Percentiles rank a stretch among this genome's conserved stretches.
Conservation (phyloP, 2,329 filamentous ascomycete genomes). For the Herpotrichia juniperi region DNA sequence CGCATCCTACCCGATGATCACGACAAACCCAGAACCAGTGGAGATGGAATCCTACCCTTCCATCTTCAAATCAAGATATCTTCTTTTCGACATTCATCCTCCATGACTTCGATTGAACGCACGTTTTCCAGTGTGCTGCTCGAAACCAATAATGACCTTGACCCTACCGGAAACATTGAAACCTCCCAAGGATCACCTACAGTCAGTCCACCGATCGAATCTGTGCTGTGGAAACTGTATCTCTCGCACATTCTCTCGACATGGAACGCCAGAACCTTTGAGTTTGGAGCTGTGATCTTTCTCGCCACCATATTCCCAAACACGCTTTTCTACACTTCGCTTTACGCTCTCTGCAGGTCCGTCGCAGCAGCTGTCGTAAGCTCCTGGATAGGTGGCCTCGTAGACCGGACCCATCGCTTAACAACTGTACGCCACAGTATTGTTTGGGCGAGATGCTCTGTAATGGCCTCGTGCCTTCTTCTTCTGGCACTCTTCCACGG, state of each 20-base stretch:
- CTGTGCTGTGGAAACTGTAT: constrained; percentile 46
- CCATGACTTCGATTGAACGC: background rate
- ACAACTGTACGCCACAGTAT: constrained; percentile 49
- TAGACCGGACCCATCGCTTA: constrained; percentile 60
- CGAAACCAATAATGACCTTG: background rate
- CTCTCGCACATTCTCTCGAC: constrained; percentile 55
- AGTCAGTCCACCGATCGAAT: constrained; percentile 8
- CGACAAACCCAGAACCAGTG: background rate
- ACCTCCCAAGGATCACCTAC: background rate
- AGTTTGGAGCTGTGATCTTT: constrained; percentile 58
- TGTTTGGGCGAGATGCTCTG: constrained; percentile 41
- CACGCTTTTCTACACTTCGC: constrained; percentile 69
- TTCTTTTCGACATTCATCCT: background rate
- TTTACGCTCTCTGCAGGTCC: constrained; percentile 70
- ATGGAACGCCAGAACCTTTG: constrained; percentile 57
- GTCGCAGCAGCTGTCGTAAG: constrained; percentile 64
- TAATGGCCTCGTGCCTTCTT: constrained; percentile 39
- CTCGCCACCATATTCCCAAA: constrained; percentile 53
- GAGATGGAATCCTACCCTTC: background rate
- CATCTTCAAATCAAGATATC: background rate
- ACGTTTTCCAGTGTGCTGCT: background rate
- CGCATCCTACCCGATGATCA: background rate
- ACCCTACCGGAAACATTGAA: background rate
- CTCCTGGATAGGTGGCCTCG: constrained; percentile 61
- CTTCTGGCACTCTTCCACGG: constrained; percentile 24